Evolutionary conservation across 352 stramenopile species (phyloP).

Genomic region (Thraustotheca clavata): DNA sequence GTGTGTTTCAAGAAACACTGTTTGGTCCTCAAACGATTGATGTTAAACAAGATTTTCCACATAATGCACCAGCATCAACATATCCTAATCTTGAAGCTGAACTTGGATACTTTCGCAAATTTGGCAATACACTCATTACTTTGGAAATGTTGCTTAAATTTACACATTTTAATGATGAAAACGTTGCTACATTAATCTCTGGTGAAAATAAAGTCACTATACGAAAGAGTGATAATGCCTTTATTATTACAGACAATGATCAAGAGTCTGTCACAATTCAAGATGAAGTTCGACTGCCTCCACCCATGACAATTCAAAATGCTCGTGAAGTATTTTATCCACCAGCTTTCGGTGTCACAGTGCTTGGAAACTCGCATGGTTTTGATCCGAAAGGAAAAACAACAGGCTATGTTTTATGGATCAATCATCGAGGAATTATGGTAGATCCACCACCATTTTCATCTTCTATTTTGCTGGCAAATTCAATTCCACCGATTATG

Average conservation of each 20-base stretch:
- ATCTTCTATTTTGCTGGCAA: constrained; percentile 72
- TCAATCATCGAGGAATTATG: constrained; percentile 95
- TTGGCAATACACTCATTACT: constrained; percentile 82
- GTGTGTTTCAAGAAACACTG: constrained; percentile 86
- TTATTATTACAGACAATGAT: constrained; percentile 47
- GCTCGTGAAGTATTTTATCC: constrained; percentile 83
- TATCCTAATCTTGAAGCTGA: constrained; percentile 76
- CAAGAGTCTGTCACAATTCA: constrained; percentile 30
- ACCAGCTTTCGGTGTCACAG: constrained; percentile 92
- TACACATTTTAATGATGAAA: constrained; percentile 68
- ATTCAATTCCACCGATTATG: constrained; percentile 85
- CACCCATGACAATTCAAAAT: constrained; percentile 30
- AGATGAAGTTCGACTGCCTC: constrained; percentile 46
- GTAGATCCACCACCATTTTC: constrained; percentile 93
- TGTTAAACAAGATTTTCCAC: constrained; percentile 63
- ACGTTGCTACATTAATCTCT: constrained; percentile 46
- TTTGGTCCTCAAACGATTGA: constrained; percentile 72
- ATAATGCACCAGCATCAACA: constrained; percentile 38
- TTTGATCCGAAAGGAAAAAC: constrained; percentile 93
- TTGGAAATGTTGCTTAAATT: constrained; percentile 86
- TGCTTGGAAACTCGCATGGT: constrained; percentile 92
- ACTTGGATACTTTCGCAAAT: constrained; percentile 86
- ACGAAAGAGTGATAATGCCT: constrained; percentile 47
- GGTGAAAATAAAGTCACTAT: constrained; percentile 59
- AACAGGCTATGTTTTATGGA: constrained; percentile 95